These are phyloP conservation scores for Polyplosphaeria fusca DNA, from an alignment of 495 filamentous ascomycete genomes.

Conservation along the genomic window DNA sequence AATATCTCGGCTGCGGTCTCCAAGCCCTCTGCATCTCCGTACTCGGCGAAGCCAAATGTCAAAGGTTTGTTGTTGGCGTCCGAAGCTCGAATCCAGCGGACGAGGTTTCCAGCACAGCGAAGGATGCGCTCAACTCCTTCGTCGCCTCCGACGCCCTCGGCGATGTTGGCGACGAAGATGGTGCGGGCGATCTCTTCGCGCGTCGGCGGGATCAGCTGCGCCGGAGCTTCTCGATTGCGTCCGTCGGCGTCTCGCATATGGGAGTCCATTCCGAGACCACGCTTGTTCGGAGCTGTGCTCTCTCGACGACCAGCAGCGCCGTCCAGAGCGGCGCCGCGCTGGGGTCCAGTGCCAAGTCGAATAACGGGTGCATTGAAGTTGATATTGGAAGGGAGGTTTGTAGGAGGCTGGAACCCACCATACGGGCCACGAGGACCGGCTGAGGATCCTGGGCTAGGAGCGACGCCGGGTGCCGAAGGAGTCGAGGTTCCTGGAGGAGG, in stretches of 20 bases:
- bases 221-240: slow-evolving; percentile 68
- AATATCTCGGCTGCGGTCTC: slow-evolving; percentile 82
- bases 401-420: slow-evolving; percentile 80
- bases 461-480: slow-evolving; percentile 64
- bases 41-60: slow-evolving; percentile 95
- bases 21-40: slow-evolving; percentile 86
- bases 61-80: slow-evolving; percentile 80
- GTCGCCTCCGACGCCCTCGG: slow-evolving; percentile 71
- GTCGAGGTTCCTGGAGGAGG: slow-evolving; percentile 63
- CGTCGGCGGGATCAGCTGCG: slow-evolving; percentile 78
- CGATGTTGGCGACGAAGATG: slow-evolving; percentile 84
- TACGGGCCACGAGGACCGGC: too few species aligned
- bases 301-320: slow-evolving; percentile 36
- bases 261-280: slow-evolving; percentile 50
- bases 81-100: slow-evolving; percentile 79
- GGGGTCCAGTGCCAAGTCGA: slow-evolving; percentile 71
- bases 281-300: background rate
- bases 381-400: slow-evolving; percentile 86
- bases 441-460: slow-evolving; percentile 75
- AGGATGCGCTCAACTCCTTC: slow-evolving; percentile 81
- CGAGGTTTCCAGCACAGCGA: slow-evolving; percentile 69
- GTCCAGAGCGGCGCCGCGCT: slow-evolving; percentile 58
- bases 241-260: slow-evolving; percentile 58
- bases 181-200: slow-evolving; percentile 87
- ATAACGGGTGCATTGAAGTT: slow-evolving; percentile 98